A percentile compares a stretch with the other conserved stretches of the same genome.
Conservation (phyloP, 202 grass and related monocot genomes). For the Zoysia matrella region DNA sequence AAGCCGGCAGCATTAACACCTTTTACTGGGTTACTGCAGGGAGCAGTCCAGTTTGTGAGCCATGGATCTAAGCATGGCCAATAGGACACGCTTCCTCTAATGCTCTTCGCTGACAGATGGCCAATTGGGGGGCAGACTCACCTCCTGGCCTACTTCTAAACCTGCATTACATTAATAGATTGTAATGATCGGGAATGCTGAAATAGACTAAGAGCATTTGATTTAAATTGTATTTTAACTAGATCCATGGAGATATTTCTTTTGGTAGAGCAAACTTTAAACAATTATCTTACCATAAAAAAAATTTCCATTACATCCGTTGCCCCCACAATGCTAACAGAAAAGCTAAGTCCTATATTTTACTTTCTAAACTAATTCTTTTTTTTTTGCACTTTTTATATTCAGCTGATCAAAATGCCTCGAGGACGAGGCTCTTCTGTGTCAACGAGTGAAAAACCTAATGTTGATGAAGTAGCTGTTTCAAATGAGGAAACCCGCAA, state of each 20-base stretch:
- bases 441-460: constrained; percentile 35
- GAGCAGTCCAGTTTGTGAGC: neutral
- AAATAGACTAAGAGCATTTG: neutral
- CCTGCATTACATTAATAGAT: neutral
- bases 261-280: constrained; percentile 10
- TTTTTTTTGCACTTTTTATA: constrained; percentile 12
- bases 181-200: neutral
- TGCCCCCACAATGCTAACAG: neutral
- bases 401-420: constrained; percentile 51
- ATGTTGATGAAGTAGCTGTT: constrained; percentile 23
- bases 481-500: constrained; percentile 40
- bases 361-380: neutral
- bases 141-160: neutral
- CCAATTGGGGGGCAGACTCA: too few species aligned
- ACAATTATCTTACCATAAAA: neutral
- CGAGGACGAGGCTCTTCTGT: constrained; percentile 42
- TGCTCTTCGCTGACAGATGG: too few species aligned
- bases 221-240: constrained; percentile 21
- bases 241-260: neutral
- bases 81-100: too few species aligned
- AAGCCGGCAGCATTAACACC: neutral
- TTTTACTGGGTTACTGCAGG: constrained; percentile 4
- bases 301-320: neutral
- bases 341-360: neutral
- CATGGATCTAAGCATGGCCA: neutral